A percentile compares a stretch with the other conserved stretches of the same genome.
Evolutionary conservation across 805 yeast genomes (phyloP).

Genomic region (Pichia phayaonensis): DNA sequence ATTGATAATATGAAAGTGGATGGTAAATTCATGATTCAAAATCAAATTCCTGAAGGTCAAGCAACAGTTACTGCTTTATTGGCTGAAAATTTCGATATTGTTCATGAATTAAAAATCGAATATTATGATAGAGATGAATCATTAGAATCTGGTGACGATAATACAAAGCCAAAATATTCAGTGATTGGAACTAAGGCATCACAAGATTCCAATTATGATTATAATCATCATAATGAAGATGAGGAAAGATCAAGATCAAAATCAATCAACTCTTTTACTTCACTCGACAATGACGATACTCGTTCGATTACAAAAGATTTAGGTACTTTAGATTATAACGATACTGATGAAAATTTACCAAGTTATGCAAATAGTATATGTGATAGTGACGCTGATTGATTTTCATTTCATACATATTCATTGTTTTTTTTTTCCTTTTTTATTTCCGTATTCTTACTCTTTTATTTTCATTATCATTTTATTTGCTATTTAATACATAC

Average conservation of each 20-base stretch:
- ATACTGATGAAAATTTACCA: constrained; percentile 23
- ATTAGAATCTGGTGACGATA: constrained; percentile 20
- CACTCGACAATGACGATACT: background rate
- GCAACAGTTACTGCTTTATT: constrained; percentile 86
- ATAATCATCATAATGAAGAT: constrained; percentile 28
- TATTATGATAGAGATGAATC: constrained; percentile 53
- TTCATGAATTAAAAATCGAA: constrained; percentile 84
- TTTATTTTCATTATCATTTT: background rate
- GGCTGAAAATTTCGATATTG: constrained; percentile 90
- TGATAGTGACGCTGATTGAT: constrained; percentile 21
- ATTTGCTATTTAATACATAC: background rate
- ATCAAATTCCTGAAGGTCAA: constrained; percentile 95
- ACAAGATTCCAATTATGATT: constrained; percentile 27
- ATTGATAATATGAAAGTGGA: constrained; percentile 81
- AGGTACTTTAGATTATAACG: constrained; percentile 16
- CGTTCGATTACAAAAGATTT: constrained; percentile 5
- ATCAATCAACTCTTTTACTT: background rate
- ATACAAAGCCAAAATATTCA: constrained; percentile 20
- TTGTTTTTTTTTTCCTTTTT: background rate
- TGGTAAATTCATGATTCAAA: constrained; percentile 86
- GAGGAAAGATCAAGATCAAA: constrained; percentile 6
- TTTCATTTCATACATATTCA: no score
- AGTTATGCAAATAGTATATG: constrained; percentile 26
- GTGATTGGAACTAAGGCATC: constrained; percentile 33
- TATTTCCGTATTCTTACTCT: background rate